Base-by-base conservation (phyloP, 495 filamentous ascomycete species). In the Cryomyces antarcticus region DNA sequence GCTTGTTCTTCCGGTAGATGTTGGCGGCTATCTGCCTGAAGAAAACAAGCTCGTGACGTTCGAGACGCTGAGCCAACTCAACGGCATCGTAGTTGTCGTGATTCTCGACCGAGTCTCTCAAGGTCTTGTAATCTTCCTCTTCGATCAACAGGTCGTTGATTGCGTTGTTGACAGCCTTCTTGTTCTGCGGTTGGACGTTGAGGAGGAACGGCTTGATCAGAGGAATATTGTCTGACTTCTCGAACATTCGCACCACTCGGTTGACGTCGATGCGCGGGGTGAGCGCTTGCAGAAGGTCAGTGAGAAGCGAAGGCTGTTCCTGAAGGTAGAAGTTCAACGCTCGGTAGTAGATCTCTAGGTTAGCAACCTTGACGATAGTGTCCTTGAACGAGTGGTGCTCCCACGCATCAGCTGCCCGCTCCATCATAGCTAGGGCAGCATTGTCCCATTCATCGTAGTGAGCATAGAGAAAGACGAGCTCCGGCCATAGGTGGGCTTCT, bases 331-430 rank as follows among this genome's bases (percentile, higher is more conserved):
- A 96, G 70, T 87, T 94, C 50, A 99, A 72, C 28, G 86, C 81
- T 30, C 87, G 82, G 69, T 99, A 99, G 65, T 94, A 96, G 58
- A 99, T 96, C 62, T 99, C 92, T 55, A 96, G 61, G 64, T 99
- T 99, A 52, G 89, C 84, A 47, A 94, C 88, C 73, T 96, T 96
- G 65, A 93, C 77, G 45, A 94, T 71, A 47, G 94, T 95, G 60
- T 96, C 92, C 73, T 96, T 96, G 78, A 99, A 96, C 29, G 88
- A 92, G 62, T 96, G 89, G 65, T 99, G 92, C 62, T 99, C 92
- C 92, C 92, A 99, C 3, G 92, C 82, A 63, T 96, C 88, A 41
- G 93, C 79, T 31, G 92, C 82, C 52, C 89, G 84, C 71, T 99
- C 92, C 85, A 99, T 99, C 72, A 99, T 95, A 31, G 92, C 86